Base-by-base conservation (phyloP, 345 rosid species). In the Eutrema japonicum region DNA sequence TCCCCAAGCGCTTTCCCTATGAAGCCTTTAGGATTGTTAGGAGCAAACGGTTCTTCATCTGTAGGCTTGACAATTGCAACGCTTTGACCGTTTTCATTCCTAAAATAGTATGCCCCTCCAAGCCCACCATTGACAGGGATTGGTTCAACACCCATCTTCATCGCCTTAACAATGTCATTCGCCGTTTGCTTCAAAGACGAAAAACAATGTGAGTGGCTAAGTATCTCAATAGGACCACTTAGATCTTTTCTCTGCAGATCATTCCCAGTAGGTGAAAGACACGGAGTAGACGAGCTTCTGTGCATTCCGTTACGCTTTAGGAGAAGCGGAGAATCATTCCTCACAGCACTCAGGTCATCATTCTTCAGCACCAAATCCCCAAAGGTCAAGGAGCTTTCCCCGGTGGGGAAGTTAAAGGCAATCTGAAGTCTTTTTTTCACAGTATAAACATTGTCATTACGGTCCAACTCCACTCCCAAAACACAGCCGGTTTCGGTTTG, bases 1-100 rank as follows among this genome's bases (percentile, higher is more conserved):
- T 83, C 89, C 68, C 96, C 90, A 62, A 89, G 90, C 30, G 89
- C 70, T 75, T 79, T 87, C 51, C 96, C 96, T 14, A 81, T 72
- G 66, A 89, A 89, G 30, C 92, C 96, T 78, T 89, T 89, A 5
- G 96, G 96, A 69, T 89, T 89, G 77, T 89, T 86, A 46, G 96
- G 96, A 10, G 96, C 96, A 83, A 87, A 87, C 45, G 96, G 92
- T 50, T 89, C 95, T 74, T 89, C 96, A 69, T 89, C 92, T 6
- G 90, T 85, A 55, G 90, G 92, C 79, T 89, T 87, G 37, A 89
- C 89, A 55, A 84, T 86, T 2, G 88, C 96, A 73, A 85, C 82
- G 71, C 81, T 84, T 58, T 83, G 79, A 59, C 96, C 89, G 41
- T 71, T 74, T 38, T 78, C 80, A 51, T 87, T 77, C 71, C 87